Evolutionary conservation across 495 filamentous ascomycete genomes (phyloP), one percentile per base, ranked within the genome.

Genomic region (Penicillium salamii): DNA sequence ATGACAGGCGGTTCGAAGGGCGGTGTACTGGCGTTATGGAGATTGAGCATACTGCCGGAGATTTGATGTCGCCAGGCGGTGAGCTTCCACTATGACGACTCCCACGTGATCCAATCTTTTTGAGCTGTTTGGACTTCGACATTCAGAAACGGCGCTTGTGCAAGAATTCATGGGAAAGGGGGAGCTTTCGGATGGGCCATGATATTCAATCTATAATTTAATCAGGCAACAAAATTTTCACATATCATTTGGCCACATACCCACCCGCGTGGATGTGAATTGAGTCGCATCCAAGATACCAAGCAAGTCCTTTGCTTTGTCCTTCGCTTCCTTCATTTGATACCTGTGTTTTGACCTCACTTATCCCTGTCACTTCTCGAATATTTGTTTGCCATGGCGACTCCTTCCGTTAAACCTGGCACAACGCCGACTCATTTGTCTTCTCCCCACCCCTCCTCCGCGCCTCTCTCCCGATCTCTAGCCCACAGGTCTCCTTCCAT

Each of bases 401-500:
- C 73, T 24, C 73, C 73, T 8, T 74, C 70, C 17, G 71, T 69
- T 39, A 77, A 73, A 48, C 70, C 67, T 14, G 74, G 58, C 35
- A 63, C 74, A 28, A 77, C 74, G 31, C 74, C 74, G 14, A 74
- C 69, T n/a, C 66, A 77, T 50, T 61, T 74, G 31, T 68, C 73
- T 11, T 77, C 74, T 14, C 74, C 74, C 26, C 70, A 66, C 39
- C 72, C 70, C 6, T 60, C 69, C 6, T 65, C 64, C 19, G 62
- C 61, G n/a, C 61, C 68, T 40, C 65, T 74, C 54, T 54, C 65
- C 36, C 66, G 71, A 15, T 64, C 68, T 7, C 57, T 75, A 11
- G 65, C 74, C 8, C 69, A 74, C 42, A 77, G 72, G 40, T 77
- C 74, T 2, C 71, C 73, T 3, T 74, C 71, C 7, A 67, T 63